Conservation (phyloP, 2,329 filamentous ascomycete genomes). For the Chaetomium olivaceum region DNA sequence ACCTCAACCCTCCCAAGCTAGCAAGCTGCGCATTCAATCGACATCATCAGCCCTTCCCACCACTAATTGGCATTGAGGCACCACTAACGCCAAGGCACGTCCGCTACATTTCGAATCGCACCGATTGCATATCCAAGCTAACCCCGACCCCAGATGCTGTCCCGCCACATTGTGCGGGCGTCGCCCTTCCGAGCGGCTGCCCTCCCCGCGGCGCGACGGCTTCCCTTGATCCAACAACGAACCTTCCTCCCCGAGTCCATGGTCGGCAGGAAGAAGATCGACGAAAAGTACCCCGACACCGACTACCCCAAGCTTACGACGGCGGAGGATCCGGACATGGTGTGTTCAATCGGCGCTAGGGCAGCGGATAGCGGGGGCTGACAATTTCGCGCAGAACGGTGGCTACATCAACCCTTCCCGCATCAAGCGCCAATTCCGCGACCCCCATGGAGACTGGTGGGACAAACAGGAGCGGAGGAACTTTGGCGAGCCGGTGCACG, state of each 20-base stretch:
- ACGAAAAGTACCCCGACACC: conserved; percentile 56
- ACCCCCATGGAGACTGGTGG: conserved; percentile 94
- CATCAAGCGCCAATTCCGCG: conserved; percentile 87
- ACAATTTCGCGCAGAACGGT: conserved; percentile 63
- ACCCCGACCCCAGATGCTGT: conserved; percentile 58
- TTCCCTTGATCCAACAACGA: conserved; percentile 58
- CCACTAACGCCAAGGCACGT: conserved; percentile 38
- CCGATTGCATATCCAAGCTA: conserved; percentile 13
- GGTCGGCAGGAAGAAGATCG: conserved; percentile 48
- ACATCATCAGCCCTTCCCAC: conserved; percentile 27
- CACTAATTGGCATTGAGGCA: conserved; percentile 40
- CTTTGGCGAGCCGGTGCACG: conserved; percentile 93
- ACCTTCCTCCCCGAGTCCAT: conserved; percentile 55
- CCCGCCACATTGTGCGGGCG: conserved; percentile 58
- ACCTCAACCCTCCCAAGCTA: conserved; percentile 20
- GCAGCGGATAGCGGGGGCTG: conserved; percentile 20
- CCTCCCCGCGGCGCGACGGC: conserved; percentile 47
- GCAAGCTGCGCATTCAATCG: conserved; percentile 30
- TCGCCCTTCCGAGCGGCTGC: conserved; percentile 49
- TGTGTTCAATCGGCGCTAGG: conserved; percentile 38
- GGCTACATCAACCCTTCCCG: conserved; percentile 77
- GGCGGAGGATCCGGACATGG: conserved; percentile 66
- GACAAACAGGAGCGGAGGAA: conserved; percentile 96
- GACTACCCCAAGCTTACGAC: conserved; percentile 53
- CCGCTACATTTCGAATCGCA: background rate